Base-by-base conservation (phyloP, 192 early-diverging fungal species). In the Backusella liffmaniae region DNA sequence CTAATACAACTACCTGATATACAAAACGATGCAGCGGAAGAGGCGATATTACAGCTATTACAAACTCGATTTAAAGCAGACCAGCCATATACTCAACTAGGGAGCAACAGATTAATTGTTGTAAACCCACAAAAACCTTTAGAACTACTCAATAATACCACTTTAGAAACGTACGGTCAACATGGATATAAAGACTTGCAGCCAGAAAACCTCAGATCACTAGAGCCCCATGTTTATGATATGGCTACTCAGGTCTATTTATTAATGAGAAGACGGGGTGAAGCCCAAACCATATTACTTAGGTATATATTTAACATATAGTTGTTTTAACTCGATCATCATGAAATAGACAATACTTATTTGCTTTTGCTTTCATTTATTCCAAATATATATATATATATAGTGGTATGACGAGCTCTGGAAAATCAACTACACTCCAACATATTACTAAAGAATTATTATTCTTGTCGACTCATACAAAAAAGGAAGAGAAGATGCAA, bases 351-450 rank as follows among this genome's bases (percentile, higher is more conserved):
- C 21, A 59, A 59, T 59, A 26, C 56, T 59, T 26, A 59, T 12
- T 53, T 53, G 18, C 21, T 21, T 53, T 53, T 53, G 21, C 21
- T 30, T 34, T 41, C 39, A 66, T n/a, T 9, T 5, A 8, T 18
- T 16, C 5, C 39, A 51, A 67, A 66, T 34, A 66, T 7, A 18
- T 23, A 66, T 7, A 18, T 23, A 21, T 2, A 53, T 23, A 69
- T 82, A 95, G 95, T 75, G 97, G 97, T 39, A 89, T 95, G 66
- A 88, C 89, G 37, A 96, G 96, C 6, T 92, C 92, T 35, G 96
- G 97, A 62, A 99, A 99, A 78, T 87, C 96, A 1, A 88, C 90
- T 37, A 86, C 90, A 1, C 87, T 91, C n/a, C 82, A 85, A 5
- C 92, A 94, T 71, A 76, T 97, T 36, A 78, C 89, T 13, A 84